A percentile compares a stretch with the other conserved stretches of the same genome.
Evolutionary conservation across 2,329 filamentous ascomycete species (phyloP).

Genomic region (Exophiala xenobiotica): DNA sequence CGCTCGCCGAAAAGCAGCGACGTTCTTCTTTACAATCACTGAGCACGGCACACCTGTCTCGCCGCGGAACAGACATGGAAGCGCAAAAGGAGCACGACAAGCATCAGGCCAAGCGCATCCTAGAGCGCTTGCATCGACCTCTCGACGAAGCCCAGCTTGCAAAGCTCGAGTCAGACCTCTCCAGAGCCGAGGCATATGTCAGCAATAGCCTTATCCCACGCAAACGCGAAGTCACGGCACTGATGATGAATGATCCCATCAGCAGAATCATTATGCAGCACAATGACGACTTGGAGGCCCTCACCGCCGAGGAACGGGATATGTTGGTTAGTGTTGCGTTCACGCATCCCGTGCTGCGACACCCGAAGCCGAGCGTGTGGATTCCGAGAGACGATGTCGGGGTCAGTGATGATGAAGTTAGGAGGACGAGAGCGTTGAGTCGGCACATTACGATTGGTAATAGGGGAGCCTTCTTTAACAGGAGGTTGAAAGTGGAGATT

Average conservation of each 20-base stretch:
- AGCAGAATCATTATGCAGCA: constrained; percentile 28
- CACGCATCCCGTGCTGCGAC: constrained; percentile 30
- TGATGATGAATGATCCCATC: constrained; percentile 23
- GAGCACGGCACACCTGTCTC: constrained; percentile 1
- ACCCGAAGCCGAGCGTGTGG: constrained; percentile 29
- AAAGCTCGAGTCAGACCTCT: constrained; percentile 9
- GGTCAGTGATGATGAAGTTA: constrained; percentile 29
- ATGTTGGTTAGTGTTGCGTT: constrained; percentile 30
- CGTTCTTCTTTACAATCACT: constrained; percentile 7
- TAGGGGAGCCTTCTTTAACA: constrained; percentile 29
- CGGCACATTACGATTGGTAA: constrained; percentile 27
- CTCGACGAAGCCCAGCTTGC: constrained; percentile 15
- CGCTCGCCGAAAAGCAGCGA: constrained; percentile 8
- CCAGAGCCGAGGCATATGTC: constrained; percentile 5
- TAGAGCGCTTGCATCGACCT: constrained; percentile 15
- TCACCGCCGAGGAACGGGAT: constrained; percentile 27
- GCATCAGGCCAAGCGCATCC: constrained; percentile 15
- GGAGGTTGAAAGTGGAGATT: constrained; percentile 32
- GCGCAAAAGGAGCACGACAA: constrained; percentile 13
- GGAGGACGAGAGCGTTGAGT: constrained; percentile 25
- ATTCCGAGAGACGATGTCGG: constrained; percentile 29
- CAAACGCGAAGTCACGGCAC: constrained; percentile 10
- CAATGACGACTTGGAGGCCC: constrained; percentile 28
- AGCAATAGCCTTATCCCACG: constrained; percentile 15
- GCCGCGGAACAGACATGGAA: constrained; percentile 13